Conservation (phyloP, 768 basidiomycete species). For the Suillus paluster region DNA sequence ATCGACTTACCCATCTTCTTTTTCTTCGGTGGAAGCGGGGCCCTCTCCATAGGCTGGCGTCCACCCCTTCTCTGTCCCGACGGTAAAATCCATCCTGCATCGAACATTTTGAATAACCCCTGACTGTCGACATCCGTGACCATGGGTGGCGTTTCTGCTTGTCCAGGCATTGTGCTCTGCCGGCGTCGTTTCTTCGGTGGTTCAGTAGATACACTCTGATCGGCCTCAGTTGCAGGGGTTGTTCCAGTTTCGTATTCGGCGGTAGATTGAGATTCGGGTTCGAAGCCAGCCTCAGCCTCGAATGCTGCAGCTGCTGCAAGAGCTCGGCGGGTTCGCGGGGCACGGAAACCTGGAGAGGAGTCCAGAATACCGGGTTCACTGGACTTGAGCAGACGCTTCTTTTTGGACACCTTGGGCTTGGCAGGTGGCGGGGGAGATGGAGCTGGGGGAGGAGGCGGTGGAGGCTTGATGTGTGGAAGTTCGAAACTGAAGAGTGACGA, state of each 20-base stretch:
- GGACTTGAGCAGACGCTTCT: constrained; percentile 35
- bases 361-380: constrained; percentile 37
- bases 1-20: constrained; percentile 42
- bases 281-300: constrained; percentile 41
- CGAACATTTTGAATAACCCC: constrained; percentile 80
- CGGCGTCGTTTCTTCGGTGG: constrained; percentile 25
- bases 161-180: constrained; percentile 23
- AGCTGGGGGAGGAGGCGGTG: constrained; percentile 55
- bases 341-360: constrained; percentile 48
- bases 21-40: constrained; percentile 53
- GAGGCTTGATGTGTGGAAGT: constrained; percentile 62
- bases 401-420: constrained; percentile 45
- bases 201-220: constrained; percentile 27
- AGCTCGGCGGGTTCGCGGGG: constrained; percentile 53
- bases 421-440: constrained; percentile 23
- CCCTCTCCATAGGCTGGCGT: constrained; percentile 50
- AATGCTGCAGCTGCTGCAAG: constrained; percentile 47
- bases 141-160: constrained; percentile 52
- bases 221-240: constrained; percentile 14
- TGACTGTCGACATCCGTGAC: constrained; percentile 75
- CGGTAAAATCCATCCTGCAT: constrained; percentile 88
- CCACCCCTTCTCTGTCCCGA: constrained; percentile 71
- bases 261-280: constrained; percentile 15
- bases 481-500: constrained; percentile 72
- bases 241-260: constrained; percentile 15